Base-by-base conservation (phyloP, 1,139 yeast species). In the Yamadazyma jaroonii region DNA sequence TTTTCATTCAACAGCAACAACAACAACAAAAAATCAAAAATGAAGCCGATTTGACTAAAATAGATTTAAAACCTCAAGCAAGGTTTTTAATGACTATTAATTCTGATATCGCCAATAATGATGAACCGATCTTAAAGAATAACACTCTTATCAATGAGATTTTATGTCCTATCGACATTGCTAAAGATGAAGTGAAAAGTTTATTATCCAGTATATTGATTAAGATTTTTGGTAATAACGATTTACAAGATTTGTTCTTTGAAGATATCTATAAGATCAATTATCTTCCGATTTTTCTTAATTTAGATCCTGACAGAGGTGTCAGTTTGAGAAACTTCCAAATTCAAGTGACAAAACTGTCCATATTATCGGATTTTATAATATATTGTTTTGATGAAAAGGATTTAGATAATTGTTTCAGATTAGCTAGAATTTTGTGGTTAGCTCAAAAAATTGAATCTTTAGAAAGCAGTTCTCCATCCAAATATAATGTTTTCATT, bases 321-420 rank as follows among this genome's bases (percentile, higher is more conserved):
- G 79, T 84, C 3, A 79, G 85, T 6, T 64, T 84, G 35, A 70
- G 95, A 43, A 85, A 85, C 54, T 87, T 84, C 56, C 84, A 82
- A 48, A 80, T 81, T 41, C 96, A 86, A 59, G 86, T 79, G 7
- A 73, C 85, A 15, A 86, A 84, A 52, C 64, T 79, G 53, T 82
- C 88, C 7, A 67, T 74, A 12, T 67, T 84, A 24, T 76, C 90
- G 0, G 95, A 86, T 53, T 74, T 85, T 40, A 62, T 83, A 20
- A 77, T 86, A 10, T 87, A 85, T 53, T 56, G 62, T 41, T 67
- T 77, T 42, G 67, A 73, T 34, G 52, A 58, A 6, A 57, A 56
- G 28, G 69, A 68, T 40, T 49, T 38, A 28, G 46, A 31, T 11
- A 26, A 41, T 22, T 39, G 46, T 28, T 26, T 46, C 15, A 56